These are phyloP conservation scores for Pleurotus citrinopileatus DNA, from an alignment of 768 basidiomycete genomes.

Conservation along the genomic window DNA sequence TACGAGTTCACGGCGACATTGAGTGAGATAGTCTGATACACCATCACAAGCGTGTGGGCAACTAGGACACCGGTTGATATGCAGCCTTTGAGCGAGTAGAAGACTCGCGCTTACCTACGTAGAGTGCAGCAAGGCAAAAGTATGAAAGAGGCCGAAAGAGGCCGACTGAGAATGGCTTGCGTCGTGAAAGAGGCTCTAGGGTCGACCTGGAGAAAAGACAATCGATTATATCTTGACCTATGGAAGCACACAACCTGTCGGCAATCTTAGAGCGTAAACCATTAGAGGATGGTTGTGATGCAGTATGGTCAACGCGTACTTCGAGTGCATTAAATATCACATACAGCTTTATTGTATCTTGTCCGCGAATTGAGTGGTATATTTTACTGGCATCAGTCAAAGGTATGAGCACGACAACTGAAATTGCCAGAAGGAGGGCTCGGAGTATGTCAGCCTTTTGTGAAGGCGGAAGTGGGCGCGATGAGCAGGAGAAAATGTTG, in stretches of 20 bases:
- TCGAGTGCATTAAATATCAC: slow-evolving; percentile 99
- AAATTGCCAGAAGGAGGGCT: slow-evolving; percentile 68
- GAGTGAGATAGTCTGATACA: slow-evolving; percentile 91
- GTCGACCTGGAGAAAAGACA: slow-evolving; percentile 95
- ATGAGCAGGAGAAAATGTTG: slow-evolving; percentile 47
- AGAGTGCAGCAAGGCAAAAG: slow-evolving; percentile 77
- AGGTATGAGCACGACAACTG: slow-evolving; percentile 71
- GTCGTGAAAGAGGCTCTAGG: slow-evolving; percentile 66
- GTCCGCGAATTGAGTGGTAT: slow-evolving; percentile 95
- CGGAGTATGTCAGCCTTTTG: slow-evolving; percentile 94
- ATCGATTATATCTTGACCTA: slow-evolving; percentile 96
- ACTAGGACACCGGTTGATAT: slow-evolving; percentile 41
- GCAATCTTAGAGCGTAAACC: slow-evolving; percentile 62
- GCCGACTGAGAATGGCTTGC: slow-evolving; percentile 55
- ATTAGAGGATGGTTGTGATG: not conserved
- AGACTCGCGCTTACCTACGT: slow-evolving; percentile 59
- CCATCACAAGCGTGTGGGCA: slow-evolving; percentile 88
- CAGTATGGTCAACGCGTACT: slow-evolving; percentile 45
- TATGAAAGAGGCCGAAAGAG: slow-evolving; percentile 81
- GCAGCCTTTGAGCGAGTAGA: not conserved
- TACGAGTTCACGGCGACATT: slow-evolving; percentile 99
- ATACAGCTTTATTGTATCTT: slow-evolving; percentile 98
- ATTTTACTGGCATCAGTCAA: slow-evolving; percentile 96
- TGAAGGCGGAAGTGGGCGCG: slow-evolving; percentile 69
- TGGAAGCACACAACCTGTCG: slow-evolving; percentile 90